Conservation (phyloP, 139 green algal genomes). For the Volvox africanus region DNA sequence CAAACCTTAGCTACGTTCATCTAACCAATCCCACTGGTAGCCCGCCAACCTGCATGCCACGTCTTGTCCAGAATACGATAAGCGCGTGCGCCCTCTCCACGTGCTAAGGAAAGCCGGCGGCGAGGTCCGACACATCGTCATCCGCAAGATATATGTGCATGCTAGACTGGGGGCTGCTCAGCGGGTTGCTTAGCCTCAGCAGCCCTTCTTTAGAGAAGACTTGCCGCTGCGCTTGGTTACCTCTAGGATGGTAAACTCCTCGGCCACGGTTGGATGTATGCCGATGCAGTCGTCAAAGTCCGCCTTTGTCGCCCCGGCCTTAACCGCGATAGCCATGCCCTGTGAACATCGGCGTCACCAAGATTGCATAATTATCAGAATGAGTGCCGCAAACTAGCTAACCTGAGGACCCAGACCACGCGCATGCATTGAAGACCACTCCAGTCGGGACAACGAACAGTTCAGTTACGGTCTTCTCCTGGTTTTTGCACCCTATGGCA, state of each 20-base stretch:
- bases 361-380: too few relatives aligned
- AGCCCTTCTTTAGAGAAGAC: slow-evolving; percentile 64
- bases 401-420: too few relatives aligned
- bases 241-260: slow-evolving; percentile 84
- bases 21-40: not conserved
- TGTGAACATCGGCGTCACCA: slow-evolving; percentile 53
- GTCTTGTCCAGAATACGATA: too few relatives aligned
- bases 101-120: too few relatives aligned
- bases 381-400: too few relatives aligned
- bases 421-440: too few relatives aligned
- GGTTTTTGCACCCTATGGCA: too few relatives aligned
- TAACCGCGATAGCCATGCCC: slow-evolving; percentile 90
- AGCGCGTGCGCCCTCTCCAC: too few relatives aligned
- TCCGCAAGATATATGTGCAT: too few relatives aligned
- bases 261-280: slow-evolving; percentile 88
- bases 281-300: slow-evolving; percentile 86
- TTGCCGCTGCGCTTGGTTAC: slow-evolving; percentile 66
- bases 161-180: not conserved
- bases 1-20: not conserved
- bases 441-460: too few relatives aligned
- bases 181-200: slow-evolving; percentile 58
- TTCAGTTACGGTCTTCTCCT: too few relatives aligned
- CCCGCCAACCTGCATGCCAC: not conserved
- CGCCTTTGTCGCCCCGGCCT: slow-evolving; percentile 85
- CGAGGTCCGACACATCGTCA: too few relatives aligned